A percentile compares a stretch with the other conserved stretches of the same genome.
These are phyloP conservation scores for Cystofilobasidium bisporidii DNA, from an alignment of 768 basidiomycete species.

Conservation along the genomic window DNA sequence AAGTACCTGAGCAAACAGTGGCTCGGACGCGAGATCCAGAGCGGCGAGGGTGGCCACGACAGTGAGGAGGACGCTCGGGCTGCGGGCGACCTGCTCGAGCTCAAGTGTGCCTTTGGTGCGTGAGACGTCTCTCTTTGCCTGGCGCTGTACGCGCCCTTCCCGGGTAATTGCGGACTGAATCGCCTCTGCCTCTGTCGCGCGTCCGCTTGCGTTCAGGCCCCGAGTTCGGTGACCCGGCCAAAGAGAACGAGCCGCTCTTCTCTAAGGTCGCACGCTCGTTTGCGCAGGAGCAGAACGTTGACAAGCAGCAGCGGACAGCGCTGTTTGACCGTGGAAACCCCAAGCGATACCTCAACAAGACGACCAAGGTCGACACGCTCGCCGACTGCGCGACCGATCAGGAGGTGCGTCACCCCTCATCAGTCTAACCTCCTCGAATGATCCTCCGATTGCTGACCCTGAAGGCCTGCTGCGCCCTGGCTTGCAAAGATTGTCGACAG, in stretches of 20 bases:
- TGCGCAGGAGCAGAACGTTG: constrained; percentile 11
- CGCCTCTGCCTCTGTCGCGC: too few species aligned
- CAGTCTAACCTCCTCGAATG: too few species aligned
- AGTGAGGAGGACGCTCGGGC: constrained; percentile 90
- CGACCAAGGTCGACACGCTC: constrained; percentile 9
- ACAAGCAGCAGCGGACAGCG: constrained; percentile 12
- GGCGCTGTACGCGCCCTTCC: too few species aligned
- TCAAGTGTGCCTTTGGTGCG: constrained; percentile 66
- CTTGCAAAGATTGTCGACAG: constrained; percentile 47
- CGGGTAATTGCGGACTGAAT: too few species aligned
- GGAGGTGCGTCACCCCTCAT: constrained; percentile 51
- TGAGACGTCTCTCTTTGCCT: too few species aligned
- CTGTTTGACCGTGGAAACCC: constrained; percentile 24
- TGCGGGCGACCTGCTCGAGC: constrained; percentile 69
- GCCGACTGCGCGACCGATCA: constrained; percentile 46
- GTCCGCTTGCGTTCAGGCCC: constrained; percentile 47
- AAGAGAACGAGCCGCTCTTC: constrained; percentile 77
- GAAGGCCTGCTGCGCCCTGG: not conserved
- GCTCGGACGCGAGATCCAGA: constrained; percentile 80
- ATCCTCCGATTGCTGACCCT: not conserved
- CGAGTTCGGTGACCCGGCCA: constrained; percentile 77
- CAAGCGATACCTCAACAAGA: not conserved
- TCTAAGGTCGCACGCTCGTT: constrained; percentile 59
- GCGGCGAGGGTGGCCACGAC: constrained; percentile 71
- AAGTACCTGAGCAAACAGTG: constrained; percentile 97